These are phyloP conservation scores for Colletotrichum godetiae DNA, from an alignment of 2,329 filamentous ascomycete genomes.

Conservation along the genomic window DNA sequence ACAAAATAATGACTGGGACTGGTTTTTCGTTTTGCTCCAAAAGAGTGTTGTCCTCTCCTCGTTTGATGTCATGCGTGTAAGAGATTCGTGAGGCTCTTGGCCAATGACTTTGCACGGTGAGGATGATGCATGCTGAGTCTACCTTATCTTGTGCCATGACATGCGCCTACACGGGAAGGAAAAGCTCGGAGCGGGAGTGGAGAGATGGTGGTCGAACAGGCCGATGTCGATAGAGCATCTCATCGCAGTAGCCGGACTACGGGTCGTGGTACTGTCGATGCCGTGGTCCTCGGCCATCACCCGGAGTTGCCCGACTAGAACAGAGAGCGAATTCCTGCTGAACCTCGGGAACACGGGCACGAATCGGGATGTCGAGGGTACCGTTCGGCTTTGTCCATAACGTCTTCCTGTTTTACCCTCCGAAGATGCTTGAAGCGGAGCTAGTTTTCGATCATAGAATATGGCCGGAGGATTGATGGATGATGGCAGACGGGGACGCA, in stretches of 20 bases:
- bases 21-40: conserved; percentile 14
- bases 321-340: background rate
- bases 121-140: background rate
- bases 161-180: background rate
- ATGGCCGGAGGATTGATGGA: background rate
- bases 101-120: background rate
- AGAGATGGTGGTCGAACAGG: background rate
- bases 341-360: conserved; percentile 28
- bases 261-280: background rate
- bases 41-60: background rate
- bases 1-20: conserved; percentile 32
- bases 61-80: background rate
- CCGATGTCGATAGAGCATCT: background rate
- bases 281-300: background rate
- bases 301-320: conserved; percentile 19
- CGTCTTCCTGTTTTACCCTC: background rate
- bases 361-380: conserved; percentile 13
- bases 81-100: background rate
- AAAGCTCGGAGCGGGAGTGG: background rate
- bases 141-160: background rate
- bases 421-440: background rate
- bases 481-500: no score
- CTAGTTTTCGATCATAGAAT: background rate
- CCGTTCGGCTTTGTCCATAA: conserved; percentile 5
- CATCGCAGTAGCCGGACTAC: background rate